phyloP scores from a whole-genome alignment of 2,329 filamentous ascomycete species.

The Colletotrichum lentis region DNA sequence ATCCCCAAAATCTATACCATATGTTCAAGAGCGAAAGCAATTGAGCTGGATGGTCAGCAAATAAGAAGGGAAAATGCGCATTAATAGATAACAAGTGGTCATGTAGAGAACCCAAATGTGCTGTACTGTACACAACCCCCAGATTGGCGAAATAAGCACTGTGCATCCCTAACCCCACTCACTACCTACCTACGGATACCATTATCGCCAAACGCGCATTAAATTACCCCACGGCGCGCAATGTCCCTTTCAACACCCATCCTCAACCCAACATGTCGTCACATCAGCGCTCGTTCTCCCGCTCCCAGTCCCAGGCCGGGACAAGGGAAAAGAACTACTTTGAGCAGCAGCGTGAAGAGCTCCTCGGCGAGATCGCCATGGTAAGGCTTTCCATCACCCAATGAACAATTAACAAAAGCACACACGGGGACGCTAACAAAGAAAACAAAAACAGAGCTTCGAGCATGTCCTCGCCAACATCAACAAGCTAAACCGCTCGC shows the following conservation, averaged over 20 bases:
- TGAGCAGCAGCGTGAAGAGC: slow-evolving; percentile 76
- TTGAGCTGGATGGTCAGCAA: too few species aligned
- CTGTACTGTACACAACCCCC: neutral
- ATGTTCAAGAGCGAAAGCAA: too few species aligned
- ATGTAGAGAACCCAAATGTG: neutral
- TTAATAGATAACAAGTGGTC: neutral
- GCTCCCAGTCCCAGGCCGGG: slow-evolving; percentile 34
- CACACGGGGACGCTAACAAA: slow-evolving; percentile 4
- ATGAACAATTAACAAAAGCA: slow-evolving; percentile 50
- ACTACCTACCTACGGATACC: slow-evolving; percentile 14
- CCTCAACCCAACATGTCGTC: slow-evolving; percentile 27
- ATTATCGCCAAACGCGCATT: slow-evolving; percentile 19
- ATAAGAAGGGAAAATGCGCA: neutral
- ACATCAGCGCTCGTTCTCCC: slow-evolving; percentile 37
- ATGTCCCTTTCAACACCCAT: neutral
- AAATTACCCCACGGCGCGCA: slow-evolving; percentile 15
- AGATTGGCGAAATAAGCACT: neutral
- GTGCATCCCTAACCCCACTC: slow-evolving; percentile 9
- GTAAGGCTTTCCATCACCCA: slow-evolving; percentile 52
- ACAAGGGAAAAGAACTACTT: slow-evolving; percentile 69
- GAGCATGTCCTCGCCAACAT: slow-evolving; percentile 95
- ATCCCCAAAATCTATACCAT: too few species aligned
- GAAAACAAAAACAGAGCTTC: slow-evolving; percentile 62
- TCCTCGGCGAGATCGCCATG: slow-evolving; percentile 77
- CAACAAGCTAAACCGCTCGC: slow-evolving; percentile 90